Conservation (phyloP, 257 asterid species). For the Anisodus tanguticus region DNA sequence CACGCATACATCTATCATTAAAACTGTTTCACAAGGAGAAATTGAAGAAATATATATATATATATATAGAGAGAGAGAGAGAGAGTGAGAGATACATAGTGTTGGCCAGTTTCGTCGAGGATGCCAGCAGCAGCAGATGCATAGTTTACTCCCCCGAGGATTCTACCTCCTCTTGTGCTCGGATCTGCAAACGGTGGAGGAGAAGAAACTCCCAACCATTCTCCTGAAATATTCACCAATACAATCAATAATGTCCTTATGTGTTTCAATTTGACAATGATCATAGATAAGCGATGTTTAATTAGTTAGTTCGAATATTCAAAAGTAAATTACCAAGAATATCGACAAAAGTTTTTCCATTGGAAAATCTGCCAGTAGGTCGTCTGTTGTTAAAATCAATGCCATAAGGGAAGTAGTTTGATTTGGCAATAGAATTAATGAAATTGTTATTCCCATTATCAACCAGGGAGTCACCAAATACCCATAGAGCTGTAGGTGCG, state of each 20-base stretch:
- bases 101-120: conserved; percentile 85
- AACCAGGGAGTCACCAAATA: conserved; percentile 86
- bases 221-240: conserved; percentile 46
- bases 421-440: conserved; percentile 75
- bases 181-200: conserved; percentile 89
- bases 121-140: conserved; percentile 99
- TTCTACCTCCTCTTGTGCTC: conserved; percentile 59
- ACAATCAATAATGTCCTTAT: not conserved
- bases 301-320: not conserved
- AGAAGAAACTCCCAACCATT: conserved; percentile 67
- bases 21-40: not conserved
- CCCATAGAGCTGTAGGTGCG: conserved; percentile 59
- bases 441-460: conserved; percentile 86
- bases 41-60: too few species aligned
- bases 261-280: not conserved
- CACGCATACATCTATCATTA: not conserved
- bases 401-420: conserved; percentile 88
- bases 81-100: conserved; percentile 50
- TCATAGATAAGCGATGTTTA: not conserved
- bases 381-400: conserved; percentile 54
- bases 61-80: too few species aligned
- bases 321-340: conserved; percentile 52
- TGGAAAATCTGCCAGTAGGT: conserved; percentile 76
- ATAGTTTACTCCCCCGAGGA: conserved; percentile 78
- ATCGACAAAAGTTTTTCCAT: conserved; percentile 75